A percentile compares a stretch with the other conserved stretches of the same genome.
These are phyloP conservation scores for Podaxis sp. DNA, from an alignment of 768 basidiomycete species.

Conservation along the genomic window DNA sequence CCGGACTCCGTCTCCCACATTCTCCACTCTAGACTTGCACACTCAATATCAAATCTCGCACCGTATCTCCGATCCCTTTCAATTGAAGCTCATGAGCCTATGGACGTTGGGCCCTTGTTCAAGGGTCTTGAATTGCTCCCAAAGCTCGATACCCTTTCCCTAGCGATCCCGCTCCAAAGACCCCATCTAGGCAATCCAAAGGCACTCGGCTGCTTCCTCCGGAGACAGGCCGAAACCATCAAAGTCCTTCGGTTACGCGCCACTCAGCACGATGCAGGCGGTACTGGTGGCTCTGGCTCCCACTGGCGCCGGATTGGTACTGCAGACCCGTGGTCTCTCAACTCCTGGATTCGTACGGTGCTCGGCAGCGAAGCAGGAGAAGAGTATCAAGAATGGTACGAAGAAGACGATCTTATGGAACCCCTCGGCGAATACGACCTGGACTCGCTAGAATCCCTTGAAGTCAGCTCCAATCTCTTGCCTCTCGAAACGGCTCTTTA, in stretches of 20 bases:
- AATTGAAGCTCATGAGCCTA: slow-evolving; percentile 43
- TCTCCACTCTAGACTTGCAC: slow-evolving; percentile 37
- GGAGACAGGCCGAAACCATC: slow-evolving; percentile 34
- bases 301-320: slow-evolving; percentile 26
- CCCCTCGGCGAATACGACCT: slow-evolving; percentile 10
- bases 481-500: slow-evolving; percentile 35
- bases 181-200: slow-evolving; percentile 43
- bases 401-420: not conserved
- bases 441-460: slow-evolving; percentile 6
- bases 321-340: slow-evolving; percentile 31
- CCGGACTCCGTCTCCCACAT: slow-evolving; percentile 28
- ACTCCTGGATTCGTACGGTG: slow-evolving; percentile 31
- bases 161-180: slow-evolving; percentile 40
- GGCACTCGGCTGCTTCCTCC: slow-evolving; percentile 36
- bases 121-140: slow-evolving; percentile 31
- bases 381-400: slow-evolving; percentile 8
- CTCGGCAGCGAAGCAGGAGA: slow-evolving; percentile 2
- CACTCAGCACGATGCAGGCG: slow-evolving; percentile 35
- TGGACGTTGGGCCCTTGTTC: slow-evolving; percentile 45
- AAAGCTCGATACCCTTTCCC: slow-evolving; percentile 32
- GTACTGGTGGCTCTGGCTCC: not conserved
- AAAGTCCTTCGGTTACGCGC: slow-evolving; percentile 40
- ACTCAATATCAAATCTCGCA: slow-evolving; percentile 35
- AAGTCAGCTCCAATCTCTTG: slow-evolving; percentile 28
- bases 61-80: slow-evolving; percentile 37